phyloP scores from a whole-genome alignment of 257 asterid species.

The Schizonepeta tenuifolia region DNA sequence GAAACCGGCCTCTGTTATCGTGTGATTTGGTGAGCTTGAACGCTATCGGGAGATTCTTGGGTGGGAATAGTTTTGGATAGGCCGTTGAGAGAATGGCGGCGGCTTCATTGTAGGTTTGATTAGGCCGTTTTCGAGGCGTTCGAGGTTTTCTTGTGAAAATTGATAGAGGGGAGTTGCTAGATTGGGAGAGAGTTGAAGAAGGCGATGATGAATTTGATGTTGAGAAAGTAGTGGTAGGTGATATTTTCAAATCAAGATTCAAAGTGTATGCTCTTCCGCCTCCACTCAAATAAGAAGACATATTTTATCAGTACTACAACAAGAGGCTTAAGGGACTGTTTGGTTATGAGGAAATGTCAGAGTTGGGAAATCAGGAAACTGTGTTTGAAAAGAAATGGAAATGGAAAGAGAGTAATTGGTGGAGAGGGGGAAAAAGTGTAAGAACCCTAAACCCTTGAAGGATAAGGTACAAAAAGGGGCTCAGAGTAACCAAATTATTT shows the following conservation, averaged over 20 bases:
- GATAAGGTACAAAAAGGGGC: not conserved
- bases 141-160: slow-evolving; percentile 76
- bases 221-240: slow-evolving; percentile 69
- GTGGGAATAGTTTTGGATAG: slow-evolving; percentile 68
- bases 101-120: slow-evolving; percentile 85
- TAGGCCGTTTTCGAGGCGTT: slow-evolving; percentile 90
- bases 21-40: slow-evolving; percentile 49
- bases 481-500: slow-evolving; percentile 29
- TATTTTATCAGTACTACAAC: too few species aligned
- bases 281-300: slow-evolving; percentile 75
- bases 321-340: too few species aligned
- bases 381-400: too few species aligned
- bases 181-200: slow-evolving; percentile 68
- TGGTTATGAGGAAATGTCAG: slow-evolving; percentile 13
- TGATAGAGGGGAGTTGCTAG: slow-evolving; percentile 63
- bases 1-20: slow-evolving; percentile 32
- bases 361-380: slow-evolving; percentile 11
- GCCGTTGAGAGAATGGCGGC: slow-evolving; percentile 79
- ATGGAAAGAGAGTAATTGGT: slow-evolving; percentile 20
- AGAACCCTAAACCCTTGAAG: slow-evolving; percentile 61
- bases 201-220: slow-evolving; percentile 67
- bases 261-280: slow-evolving; percentile 69
- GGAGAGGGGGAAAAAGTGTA: not conserved
- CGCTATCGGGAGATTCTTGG: slow-evolving; percentile 57
- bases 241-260: slow-evolving; percentile 64